Evolutionary conservation across 768 basidiomycete genomes (phyloP), one percentile per base, ranked within the genome.

Genomic region (Gautieria morchelliformis): DNA sequence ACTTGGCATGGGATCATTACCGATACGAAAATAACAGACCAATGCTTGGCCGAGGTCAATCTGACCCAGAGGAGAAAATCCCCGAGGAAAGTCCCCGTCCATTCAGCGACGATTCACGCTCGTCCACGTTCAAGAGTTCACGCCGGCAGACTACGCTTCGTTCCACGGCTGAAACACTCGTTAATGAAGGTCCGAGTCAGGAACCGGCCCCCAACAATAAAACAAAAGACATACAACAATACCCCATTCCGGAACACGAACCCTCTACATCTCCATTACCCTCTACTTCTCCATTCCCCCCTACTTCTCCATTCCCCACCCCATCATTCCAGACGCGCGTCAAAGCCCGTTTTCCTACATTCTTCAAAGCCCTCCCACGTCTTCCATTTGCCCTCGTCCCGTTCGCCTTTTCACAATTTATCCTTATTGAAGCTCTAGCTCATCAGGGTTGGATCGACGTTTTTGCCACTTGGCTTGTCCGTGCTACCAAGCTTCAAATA

Each of bases 351-450:
- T 89, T 90, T 67, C 92, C 91, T 0, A 93, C 88, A 1, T 74
- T 87, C 60, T 75, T 78, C 66, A 79, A 79, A 10, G 80, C 83
- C 20, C 71, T 84, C 20, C 77, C 81, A 0, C 79, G 85, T 19
- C 75, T 94, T 0, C 94, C 93, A 0, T 82, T 93, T 59, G 78
- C 82, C 12, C 81, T 96, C 7, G 73, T 96, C 15, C 91, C 91
- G 0, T 98, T 98, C 65, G 89, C 93, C 0, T 93, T 97, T 66
- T 85, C 87, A 0, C 92, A 94, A 70, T 97, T 98, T 72, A 91
- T 97, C 62, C 81, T 98, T 57, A 90, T 95, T 58, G 87, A 94
- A 66, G 88, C 78, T 0, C 78, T 98, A 6, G 76, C 83, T 12
- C 77, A 82, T 60, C 83, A 85, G 58, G 92, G 92, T 27, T 98